phyloP scores from a whole-genome alignment of 805 yeast species.

The Candida silvicultrix region DNA sequence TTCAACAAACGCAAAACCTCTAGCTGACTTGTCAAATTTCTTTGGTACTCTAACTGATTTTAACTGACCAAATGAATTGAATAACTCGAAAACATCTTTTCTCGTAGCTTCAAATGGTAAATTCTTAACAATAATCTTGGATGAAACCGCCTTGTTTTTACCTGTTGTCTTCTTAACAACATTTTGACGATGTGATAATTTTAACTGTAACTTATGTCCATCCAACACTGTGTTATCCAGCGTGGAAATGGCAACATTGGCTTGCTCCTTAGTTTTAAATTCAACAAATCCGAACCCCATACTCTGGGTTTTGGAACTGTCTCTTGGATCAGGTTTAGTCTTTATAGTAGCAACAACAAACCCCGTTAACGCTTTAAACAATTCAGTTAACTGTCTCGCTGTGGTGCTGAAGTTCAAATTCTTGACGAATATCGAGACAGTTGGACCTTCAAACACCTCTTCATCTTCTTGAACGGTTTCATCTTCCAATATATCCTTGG shows the following conservation, averaged over 20 bases:
- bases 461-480: constrained; percentile 25
- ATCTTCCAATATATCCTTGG: constrained; percentile 23
- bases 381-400: constrained; percentile 41
- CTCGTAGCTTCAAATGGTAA: constrained; percentile 94
- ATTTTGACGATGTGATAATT: constrained; percentile 76
- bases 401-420: constrained; percentile 86
- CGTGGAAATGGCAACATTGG: constrained; percentile 64
- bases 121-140: constrained; percentile 90
- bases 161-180: constrained; percentile 23
- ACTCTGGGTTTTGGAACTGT: constrained; percentile 58
- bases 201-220: constrained; percentile 87
- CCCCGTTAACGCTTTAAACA: constrained; percentile 71
- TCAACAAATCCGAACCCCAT: constrained; percentile 99
- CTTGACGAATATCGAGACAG: constrained; percentile 86
- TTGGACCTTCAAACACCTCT: constrained; percentile 54
- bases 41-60: constrained; percentile 94
- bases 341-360: constrained; percentile 78
- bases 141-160: constrained; percentile 33
- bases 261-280: constrained; percentile 72
- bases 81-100: constrained; percentile 86
- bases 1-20: constrained; percentile 98
- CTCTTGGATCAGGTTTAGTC: constrained; percentile 82
- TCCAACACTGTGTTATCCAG: constrained; percentile 76
- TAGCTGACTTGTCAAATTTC: constrained; percentile 89
- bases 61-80: constrained; percentile 91